Evolutionary conservation across 345 rosid genomes (phyloP).

Genomic region (Salix koriyanagi): DNA sequence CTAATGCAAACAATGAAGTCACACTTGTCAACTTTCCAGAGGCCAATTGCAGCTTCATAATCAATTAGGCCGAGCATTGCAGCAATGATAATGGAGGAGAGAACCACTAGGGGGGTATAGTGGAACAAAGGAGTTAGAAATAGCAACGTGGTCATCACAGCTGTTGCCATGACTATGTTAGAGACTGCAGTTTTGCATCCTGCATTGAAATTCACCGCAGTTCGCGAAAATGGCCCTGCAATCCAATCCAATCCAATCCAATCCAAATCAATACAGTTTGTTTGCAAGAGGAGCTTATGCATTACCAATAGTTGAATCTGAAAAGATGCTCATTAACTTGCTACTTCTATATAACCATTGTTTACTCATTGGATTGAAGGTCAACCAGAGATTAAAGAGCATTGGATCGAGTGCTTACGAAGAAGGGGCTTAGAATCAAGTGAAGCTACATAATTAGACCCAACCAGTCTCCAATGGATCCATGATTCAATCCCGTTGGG

Average conservation of each 20-base stretch:
- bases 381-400: no score
- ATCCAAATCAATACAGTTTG: background rate
- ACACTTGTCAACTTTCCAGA: conserved; percentile 41
- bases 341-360: no score
- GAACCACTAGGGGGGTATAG: conserved; percentile 29
- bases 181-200: conserved; percentile 33
- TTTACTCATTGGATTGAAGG: background rate
- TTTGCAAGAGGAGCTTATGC: background rate
- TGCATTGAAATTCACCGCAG: conserved; percentile 40
- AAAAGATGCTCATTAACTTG: no score
- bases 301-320: no score
- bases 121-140: conserved; percentile 28
- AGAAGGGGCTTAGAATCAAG: background rate
- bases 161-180: conserved; percentile 34
- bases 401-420: background rate
- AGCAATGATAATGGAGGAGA: conserved; percentile 28
- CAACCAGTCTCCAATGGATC: background rate
- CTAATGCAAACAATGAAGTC: conserved; percentile 28
- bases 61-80: conserved; percentile 35
- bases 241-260: background rate
- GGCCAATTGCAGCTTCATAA: conserved; percentile 21
- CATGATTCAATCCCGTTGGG: background rate
- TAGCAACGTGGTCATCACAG: conserved; percentile 18
- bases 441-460: background rate
- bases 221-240: conserved; percentile 30